Conservation (phyloP, 2,329 filamentous ascomycete genomes). For the Diaporthe sp. region DNA sequence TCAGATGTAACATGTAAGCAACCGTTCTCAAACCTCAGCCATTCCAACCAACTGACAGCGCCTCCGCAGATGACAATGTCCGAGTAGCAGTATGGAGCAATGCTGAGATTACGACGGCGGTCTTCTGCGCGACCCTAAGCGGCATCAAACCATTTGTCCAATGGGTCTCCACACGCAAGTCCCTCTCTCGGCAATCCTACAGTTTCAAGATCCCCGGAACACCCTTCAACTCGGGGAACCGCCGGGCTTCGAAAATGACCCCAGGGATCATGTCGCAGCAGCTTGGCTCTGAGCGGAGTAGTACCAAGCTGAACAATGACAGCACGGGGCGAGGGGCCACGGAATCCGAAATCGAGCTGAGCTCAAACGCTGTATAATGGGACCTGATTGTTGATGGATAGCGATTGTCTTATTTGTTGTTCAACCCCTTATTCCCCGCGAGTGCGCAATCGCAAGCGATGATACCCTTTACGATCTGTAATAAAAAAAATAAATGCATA, state of each 20-base stretch:
- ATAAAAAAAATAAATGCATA: background rate
- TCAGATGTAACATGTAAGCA: background rate
- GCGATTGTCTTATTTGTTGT: background rate
- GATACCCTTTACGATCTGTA: background rate
- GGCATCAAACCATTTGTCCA: constrained; percentile 15
- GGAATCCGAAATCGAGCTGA: background rate
- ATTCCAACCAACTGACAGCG: background rate
- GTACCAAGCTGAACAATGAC: background rate
- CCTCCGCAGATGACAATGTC: background rate
- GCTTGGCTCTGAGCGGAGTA: background rate
- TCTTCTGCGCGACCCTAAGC: constrained; percentile 2
- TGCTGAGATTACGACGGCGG: background rate
- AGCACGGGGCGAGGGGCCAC: background rate
- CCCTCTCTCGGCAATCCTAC: background rate
- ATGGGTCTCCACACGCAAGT: background rate
- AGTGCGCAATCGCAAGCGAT: background rate
- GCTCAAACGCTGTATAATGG: background rate
- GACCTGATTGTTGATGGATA: background rate
- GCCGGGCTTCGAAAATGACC: background rate
- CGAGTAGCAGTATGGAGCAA: constrained; percentile 4
- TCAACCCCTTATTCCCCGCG: background rate
- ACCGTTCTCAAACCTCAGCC: no score
- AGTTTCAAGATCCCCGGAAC: background rate
- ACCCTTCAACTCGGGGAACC: background rate
- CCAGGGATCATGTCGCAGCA: background rate